Base-by-base conservation (phyloP, 2,329 filamentous ascomycete species). In the Teratosphaeria viscida region DNA sequence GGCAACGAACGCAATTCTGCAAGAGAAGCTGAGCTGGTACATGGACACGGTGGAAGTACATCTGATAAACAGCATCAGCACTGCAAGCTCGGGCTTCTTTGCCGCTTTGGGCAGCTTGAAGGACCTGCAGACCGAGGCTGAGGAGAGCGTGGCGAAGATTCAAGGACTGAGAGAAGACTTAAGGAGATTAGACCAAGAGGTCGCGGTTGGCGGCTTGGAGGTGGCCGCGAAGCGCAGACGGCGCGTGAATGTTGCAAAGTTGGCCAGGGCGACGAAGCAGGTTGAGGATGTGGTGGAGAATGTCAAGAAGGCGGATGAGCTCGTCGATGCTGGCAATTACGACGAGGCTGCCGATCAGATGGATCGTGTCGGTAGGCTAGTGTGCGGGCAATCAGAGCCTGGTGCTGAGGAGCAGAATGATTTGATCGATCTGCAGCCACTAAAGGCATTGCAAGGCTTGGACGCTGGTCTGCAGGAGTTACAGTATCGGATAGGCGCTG, bases 41-140 rank as follows among this genome's bases (percentile, higher is more conserved):
- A 96, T 99, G 91, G 94, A 99, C 72, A 99, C 94, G 0, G 91
- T 99, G 26, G 94, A 99, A 72, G 90, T 99, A 58, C 94, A 99
- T 72, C 79, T 99, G 7, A 96, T 99, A 67, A 90, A 90, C 35
- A 96, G 92, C 0, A 99, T 99, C 63, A 97, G 92, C 2, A 91
- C 89, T 0, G 94, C 94, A 1, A 97, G 94, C 0, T 91, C 90
- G 0, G 96, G 92, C 0, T 99, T 99, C 74, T 99, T 99, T 69
- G 92, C 91, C 0, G 94, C 94, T 0, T 78, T 99, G 0, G 92
- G 94, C 0, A 95, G 92, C 0, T 78, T 99, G 37, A 88, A 90
- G 65, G 90, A 96, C 71, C 78, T 99, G 11, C 92, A 99, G 71
- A 87, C 87, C 0, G 94, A 99, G 73, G 92, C 94, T 6, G 88